phyloP scores from a whole-genome alignment of 176 grass and related monocot species.

The Echinochloa phyllopogon region DNA sequence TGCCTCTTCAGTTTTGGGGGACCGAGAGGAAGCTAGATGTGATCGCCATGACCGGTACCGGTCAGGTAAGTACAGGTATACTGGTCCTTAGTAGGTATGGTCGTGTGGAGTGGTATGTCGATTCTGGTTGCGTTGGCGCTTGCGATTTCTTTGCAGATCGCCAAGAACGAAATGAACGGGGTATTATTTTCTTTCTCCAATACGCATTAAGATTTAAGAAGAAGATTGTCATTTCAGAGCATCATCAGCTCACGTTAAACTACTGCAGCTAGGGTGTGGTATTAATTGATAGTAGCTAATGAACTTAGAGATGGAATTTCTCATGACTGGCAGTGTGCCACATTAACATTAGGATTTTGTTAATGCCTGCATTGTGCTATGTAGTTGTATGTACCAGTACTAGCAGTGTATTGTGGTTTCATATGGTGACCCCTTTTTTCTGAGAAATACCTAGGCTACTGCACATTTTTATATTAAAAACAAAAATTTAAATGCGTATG shows the following conservation, averaged over 20 bases:
- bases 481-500: too few species aligned
- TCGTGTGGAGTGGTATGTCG: background rate
- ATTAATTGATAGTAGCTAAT: background rate
- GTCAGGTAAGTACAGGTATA: conserved; percentile 21
- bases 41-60: background rate
- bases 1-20: background rate
- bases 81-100: background rate
- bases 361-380: background rate
- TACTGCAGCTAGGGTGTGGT: too few species aligned
- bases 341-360: background rate
- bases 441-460: too few species aligned
- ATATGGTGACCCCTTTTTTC: too few species aligned
- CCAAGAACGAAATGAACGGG: background rate
- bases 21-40: conserved; percentile 32
- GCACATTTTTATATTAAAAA: too few species aligned
- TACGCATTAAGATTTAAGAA: too few species aligned
- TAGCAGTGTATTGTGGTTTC: background rate
- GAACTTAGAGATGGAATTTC: background rate
- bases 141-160: background rate
- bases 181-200: background rate
- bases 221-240: too few species aligned
- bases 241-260: too few species aligned
- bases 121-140: background rate
- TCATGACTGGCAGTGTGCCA: background rate
- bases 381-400: background rate